Base-by-base conservation (phyloP, 108 stramenopile genomes). In the Cylindrotheca closterium region DNA sequence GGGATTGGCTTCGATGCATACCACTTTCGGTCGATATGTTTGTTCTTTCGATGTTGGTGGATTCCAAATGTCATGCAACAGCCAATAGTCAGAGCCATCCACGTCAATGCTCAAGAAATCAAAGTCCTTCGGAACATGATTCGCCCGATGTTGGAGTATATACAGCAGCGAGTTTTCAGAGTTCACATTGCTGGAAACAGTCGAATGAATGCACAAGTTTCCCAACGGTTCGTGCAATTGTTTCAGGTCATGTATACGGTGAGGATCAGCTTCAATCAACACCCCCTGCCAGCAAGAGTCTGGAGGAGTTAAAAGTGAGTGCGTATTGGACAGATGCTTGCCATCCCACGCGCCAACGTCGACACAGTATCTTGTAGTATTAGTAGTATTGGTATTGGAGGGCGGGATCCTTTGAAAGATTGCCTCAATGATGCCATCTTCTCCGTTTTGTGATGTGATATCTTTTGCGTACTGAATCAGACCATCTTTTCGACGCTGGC, bases 271-370 rank as follows among this genome's bases (percentile, higher is more conserved):
- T 77, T 94, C 93, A 21, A 91, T 61, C 62, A 94, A 60, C 1
- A 91, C 68, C 10, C 89, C 93, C 28, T 62, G 75, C 85, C 87
- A 91, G 8, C 48, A 61, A 22, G 63, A 19, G 27, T 55, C 2
- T 18, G 62, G 10, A 0, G 34, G 32, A 28, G 70, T 61, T 51
- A 93, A 58, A 25, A 93, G 60, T 1, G 80, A 75, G 63, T 79
- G 67, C 1, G 92, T 90, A 55, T 93, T 93, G 59, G 79, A 83
- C 10, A 89, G 64, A 73, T 93, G 92, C 17, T 63, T 53, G 10
- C 92, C 92, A 73, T 93, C 89, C 89, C 92, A 94, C 2, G 92
- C 92, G 17, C 92, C 92, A 18, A 93, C 80, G 64, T 93, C 92
- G 25, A 93, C 88, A 54, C 87, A 88, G 25, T 56, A 74, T 46